Conservation (phyloP, 2,329 filamentous ascomycete species). For the Trichoderma sp. region DNA sequence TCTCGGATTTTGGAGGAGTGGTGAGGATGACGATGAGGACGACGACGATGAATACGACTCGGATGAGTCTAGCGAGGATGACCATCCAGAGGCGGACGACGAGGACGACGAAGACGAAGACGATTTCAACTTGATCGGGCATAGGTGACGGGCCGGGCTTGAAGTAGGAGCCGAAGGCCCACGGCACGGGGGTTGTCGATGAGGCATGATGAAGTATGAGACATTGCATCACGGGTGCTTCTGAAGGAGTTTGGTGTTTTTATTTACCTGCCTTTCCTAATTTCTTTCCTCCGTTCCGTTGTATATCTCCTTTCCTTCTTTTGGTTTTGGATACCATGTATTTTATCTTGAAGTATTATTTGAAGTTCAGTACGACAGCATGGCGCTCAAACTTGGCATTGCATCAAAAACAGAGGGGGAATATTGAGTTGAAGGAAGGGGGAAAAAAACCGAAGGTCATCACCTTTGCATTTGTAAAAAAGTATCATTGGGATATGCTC, state of each 20-base stretch:
- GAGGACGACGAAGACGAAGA: constrained; percentile 53
- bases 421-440: not conserved
- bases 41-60: constrained; percentile 47
- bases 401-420: not conserved
- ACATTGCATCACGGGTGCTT: constrained; percentile 2
- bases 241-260: constrained; percentile 1
- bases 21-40: constrained; percentile 51
- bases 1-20: constrained; percentile 58
- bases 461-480: constrained; percentile 5
- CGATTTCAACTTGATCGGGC: constrained; percentile 54
- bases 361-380: not conserved
- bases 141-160: constrained; percentile 43
- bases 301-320: not conserved
- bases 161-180: not conserved
- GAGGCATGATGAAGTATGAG: constrained; percentile 10
- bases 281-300: not conserved
- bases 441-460: not conserved
- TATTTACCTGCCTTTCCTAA: not conserved
- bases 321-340: not conserved
- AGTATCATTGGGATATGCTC: not conserved
- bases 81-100: constrained; percentile 44
- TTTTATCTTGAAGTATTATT: not conserved
- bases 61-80: constrained; percentile 54
- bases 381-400: constrained; percentile 12
- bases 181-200: not conserved